Evolutionary conservation across 23 red algal genomes (phyloP), one percentile per base, ranked within the genome.

Genomic region (Pyropia yezoensis): DNA sequence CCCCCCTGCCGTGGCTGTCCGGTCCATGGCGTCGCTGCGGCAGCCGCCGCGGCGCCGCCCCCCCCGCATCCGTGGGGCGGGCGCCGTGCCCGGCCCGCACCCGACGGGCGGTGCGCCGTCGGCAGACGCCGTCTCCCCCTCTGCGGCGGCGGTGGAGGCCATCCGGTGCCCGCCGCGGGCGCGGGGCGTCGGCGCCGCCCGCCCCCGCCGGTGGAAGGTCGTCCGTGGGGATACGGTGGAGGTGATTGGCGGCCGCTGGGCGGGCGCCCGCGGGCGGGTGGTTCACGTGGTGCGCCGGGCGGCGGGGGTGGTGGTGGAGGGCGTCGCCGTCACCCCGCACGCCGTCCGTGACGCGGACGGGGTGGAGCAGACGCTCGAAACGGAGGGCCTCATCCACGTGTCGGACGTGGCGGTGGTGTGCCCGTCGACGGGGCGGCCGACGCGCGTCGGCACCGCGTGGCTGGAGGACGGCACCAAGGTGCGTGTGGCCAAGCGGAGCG

Each of bases 401-500:
- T 83, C 75, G 2, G 69, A 82, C 57, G 91, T 96, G 2, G 69
- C 70, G 13, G 69, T 96, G 22, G 83, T 96, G 20, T 96, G 91
- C 47, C 91, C 91, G 6, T 45, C 85, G 54, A 96, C 83, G 27
- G 79, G 78, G 28, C 57, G 47, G 23, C 83, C 83, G 57, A 89
- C 83, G 22, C 27, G 63, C 6, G 76, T 96, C 49, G 53, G 63
- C 17, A 83, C 73, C 72, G 69, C 63, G n/a, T 96, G 65, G 59
- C 26, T 89, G 54, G 91, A 96, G 50, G 91, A 89, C 67, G 91
- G 83, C 17, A 96, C 91, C 52, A 71, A 74, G 57, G 91, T 96
- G 59, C 83, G 91, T 14, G 83, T 96, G 15, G 70, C 81, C 3
- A 76, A 89, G 50, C 54, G 59, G 14, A 81, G 73, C 70, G 91